Conservation (phyloP, 352 stramenopile species). For the Pythium plurisporium region DNA sequence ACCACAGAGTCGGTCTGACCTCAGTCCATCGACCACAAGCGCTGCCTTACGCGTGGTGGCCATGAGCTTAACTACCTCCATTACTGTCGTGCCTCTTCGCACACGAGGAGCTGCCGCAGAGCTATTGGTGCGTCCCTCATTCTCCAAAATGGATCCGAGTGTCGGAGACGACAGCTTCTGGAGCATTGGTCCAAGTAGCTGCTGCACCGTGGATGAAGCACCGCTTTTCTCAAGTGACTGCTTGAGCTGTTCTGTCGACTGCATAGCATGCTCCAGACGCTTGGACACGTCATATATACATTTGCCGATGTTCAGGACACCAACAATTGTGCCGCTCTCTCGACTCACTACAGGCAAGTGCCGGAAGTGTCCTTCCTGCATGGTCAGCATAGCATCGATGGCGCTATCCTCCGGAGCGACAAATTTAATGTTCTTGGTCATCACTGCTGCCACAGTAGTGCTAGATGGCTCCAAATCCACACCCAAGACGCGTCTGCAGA, state of each 20-base stretch:
- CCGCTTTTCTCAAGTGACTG: conserved; percentile 73
- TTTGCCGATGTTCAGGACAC: conserved; percentile 97
- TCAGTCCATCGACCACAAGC: conserved; percentile 90
- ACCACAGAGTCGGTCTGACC: conserved; percentile 87
- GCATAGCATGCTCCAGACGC: conserved; percentile 90
- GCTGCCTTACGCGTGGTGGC: conserved; percentile 86
- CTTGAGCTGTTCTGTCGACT: conserved; percentile 83
- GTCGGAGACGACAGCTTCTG: conserved; percentile 80
- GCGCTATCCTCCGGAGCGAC: conserved; percentile 92
- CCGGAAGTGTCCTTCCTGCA: conserved; percentile 97
- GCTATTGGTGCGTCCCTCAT: conserved; percentile 39
- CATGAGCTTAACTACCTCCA: conserved; percentile 74
- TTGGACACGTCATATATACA: conserved; percentile 98
- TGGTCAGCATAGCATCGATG: conserved; percentile 96
- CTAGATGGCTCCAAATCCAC: conserved; percentile 70
- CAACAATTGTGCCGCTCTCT: conserved; percentile 83
- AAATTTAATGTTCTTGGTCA: conserved; percentile 96
- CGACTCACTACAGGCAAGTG: conserved; percentile 93
- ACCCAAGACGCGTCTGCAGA: conserved; percentile 91
- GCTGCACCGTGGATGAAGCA: conserved; percentile 67
- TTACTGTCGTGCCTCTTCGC: conserved; percentile 81
- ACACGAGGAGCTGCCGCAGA: conserved; percentile 60
- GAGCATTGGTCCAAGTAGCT: conserved; percentile 76
- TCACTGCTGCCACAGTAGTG: conserved; percentile 83
- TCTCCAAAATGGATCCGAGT: conserved; percentile 84